Evolutionary conservation across 495 filamentous ascomycete species (phyloP).

Genomic region (Pyronema domesticum): DNA sequence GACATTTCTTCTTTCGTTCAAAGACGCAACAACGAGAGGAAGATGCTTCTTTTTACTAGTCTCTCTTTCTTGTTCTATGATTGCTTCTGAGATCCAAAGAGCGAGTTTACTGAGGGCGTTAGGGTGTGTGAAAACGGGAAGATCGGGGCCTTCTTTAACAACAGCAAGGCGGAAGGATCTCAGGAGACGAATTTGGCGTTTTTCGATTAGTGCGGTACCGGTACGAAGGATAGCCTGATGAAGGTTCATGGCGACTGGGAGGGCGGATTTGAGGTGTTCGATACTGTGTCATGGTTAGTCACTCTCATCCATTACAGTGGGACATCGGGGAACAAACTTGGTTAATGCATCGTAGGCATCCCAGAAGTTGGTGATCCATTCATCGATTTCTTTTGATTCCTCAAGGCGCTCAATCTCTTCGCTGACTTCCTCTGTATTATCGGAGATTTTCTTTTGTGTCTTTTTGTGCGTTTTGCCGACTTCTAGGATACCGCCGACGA

Average conservation of each 20-base stretch:
- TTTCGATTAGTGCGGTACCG: slow-evolving; percentile 74
- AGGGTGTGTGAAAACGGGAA: slow-evolving; percentile 73
- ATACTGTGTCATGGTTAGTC: slow-evolving; percentile 33
- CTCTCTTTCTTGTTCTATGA: slow-evolving; percentile 72
- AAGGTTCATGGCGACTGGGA: slow-evolving; percentile 73
- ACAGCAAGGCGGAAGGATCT: slow-evolving; percentile 86
- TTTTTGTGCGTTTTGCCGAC: slow-evolving; percentile 42
- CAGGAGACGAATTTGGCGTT: slow-evolving; percentile 81
- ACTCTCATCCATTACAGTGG: neutral
- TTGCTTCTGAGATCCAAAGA: slow-evolving; percentile 84
- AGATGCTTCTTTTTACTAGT: slow-evolving; percentile 51
- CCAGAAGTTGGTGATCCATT: slow-evolving; percentile 69
- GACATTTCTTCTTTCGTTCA: slow-evolving; percentile 74
- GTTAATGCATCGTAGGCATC: slow-evolving; percentile 80
- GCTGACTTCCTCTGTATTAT: slow-evolving; percentile 23
- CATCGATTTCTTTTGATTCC: slow-evolving; percentile 37
- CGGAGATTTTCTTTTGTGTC: slow-evolving; percentile 14
- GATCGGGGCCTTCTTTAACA: slow-evolving; percentile 86
- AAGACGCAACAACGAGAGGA: slow-evolving; percentile 71
- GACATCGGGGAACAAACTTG: slow-evolving; percentile 31
- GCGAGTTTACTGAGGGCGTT: slow-evolving; percentile 83
- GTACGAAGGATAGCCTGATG: slow-evolving; percentile 87
- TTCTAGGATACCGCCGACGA: slow-evolving; percentile 80
- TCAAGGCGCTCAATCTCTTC: slow-evolving; percentile 28
- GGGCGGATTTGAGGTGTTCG: slow-evolving; percentile 53